These are phyloP conservation scores for Wickerhamomyces bisporus DNA, from an alignment of 805 yeast genomes.

Conservation along the genomic window DNA sequence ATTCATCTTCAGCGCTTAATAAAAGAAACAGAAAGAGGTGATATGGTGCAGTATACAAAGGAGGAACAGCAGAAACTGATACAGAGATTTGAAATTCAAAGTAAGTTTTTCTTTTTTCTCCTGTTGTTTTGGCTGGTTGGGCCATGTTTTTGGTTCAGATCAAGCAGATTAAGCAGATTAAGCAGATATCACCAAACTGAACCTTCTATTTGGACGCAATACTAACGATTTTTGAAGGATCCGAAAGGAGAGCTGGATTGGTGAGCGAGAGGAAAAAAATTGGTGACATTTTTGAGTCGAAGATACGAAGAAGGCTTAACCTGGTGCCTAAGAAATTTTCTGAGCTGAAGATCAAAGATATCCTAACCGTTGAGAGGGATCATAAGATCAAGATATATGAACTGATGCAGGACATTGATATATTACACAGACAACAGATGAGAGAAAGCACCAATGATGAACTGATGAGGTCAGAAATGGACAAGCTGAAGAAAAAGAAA, in stretches of 20 bases:
- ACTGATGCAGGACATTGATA: slow-evolving; percentile 18
- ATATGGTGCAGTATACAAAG: slow-evolving; percentile 12
- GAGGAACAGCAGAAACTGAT: slow-evolving; percentile 13
- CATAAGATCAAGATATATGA: slow-evolving; percentile 22
- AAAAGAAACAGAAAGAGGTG: too few relatives aligned
- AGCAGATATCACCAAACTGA: too few relatives aligned
- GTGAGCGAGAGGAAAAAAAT: slow-evolving; percentile 13
- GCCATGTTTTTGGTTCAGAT: too few relatives aligned
- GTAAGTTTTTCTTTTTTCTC: slow-evolving; percentile 11
- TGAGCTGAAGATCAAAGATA: slow-evolving; percentile 17
- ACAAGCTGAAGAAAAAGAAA: slow-evolving; percentile 11
- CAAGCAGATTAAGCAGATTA: too few relatives aligned
- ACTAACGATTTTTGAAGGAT: slow-evolving; percentile 13
- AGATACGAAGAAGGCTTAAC: slow-evolving; percentile 14
- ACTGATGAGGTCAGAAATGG: slow-evolving; percentile 7
- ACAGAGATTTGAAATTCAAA: slow-evolving; percentile 19
- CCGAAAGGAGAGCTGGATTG: slow-evolving; percentile 14
- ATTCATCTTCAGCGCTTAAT: too few relatives aligned
- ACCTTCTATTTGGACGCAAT: too few relatives aligned
- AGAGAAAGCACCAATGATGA: slow-evolving; percentile 3
- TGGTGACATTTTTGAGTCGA: slow-evolving; percentile 17
- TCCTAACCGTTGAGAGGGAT: slow-evolving; percentile 22
- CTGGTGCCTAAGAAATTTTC: slow-evolving; percentile 23
- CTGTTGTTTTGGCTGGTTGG: too few relatives aligned
- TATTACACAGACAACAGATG: slow-evolving; percentile 3